Conservation (phyloP, 306 rosid genomes). For the Medicago lupulina region DNA sequence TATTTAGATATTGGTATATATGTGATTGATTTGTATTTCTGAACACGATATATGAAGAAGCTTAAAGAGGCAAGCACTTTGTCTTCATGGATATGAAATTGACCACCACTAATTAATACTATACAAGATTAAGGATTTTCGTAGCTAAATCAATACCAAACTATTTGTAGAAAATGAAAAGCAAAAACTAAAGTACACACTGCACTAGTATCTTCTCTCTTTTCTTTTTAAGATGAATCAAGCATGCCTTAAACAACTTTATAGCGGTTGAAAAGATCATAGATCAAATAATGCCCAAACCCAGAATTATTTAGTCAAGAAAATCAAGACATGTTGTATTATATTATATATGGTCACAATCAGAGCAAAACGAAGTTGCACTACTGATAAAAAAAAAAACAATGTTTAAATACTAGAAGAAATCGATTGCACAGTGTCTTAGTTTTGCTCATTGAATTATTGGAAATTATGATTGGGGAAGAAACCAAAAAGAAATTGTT, state of each 20-base stretch:
- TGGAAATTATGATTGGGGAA: constrained; percentile 40
- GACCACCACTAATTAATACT: background rate
- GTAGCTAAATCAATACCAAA: constrained; percentile 46
- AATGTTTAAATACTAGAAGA: constrained; percentile 43
- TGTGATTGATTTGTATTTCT: background rate
- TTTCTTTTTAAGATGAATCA: constrained; percentile 47
- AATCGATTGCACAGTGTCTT: constrained; percentile 37
- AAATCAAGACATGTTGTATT: constrained; percentile 37
- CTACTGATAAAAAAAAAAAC: constrained; percentile 41
- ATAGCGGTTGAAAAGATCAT: constrained; percentile 15
- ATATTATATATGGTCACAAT: background rate
- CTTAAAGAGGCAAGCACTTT: background rate
- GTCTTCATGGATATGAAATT: background rate
- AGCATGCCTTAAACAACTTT: constrained; percentile 33
- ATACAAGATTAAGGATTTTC: background rate
- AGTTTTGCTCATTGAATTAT: constrained; percentile 40
- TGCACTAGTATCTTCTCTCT: constrained; percentile 38
- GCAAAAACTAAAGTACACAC: constrained; percentile 40
- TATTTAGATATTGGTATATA: too few species aligned
- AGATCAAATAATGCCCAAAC: constrained; percentile 61
- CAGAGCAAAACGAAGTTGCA: background rate
- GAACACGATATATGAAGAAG: background rate
- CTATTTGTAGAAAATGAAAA: background rate
- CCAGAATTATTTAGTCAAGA: constrained; percentile 30
- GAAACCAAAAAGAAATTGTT: constrained; percentile 41